phyloP scores from a whole-genome alignment of 1,284 basidiomycete genomes.

The Hemileia vastatrix region DNA sequence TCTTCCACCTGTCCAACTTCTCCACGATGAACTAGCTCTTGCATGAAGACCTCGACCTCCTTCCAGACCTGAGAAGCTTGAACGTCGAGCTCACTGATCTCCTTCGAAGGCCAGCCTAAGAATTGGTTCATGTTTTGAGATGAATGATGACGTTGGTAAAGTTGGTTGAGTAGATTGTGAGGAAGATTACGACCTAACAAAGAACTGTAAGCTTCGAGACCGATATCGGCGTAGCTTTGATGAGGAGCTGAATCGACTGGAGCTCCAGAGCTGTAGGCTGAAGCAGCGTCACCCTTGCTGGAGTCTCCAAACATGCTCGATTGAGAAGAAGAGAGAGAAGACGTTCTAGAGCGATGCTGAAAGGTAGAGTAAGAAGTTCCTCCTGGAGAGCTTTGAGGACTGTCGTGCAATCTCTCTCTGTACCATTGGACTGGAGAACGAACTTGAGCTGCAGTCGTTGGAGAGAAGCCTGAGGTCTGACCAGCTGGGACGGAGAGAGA shows the following conservation, averaged over 20 bases:
- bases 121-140: neutral
- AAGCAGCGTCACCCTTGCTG: neutral
- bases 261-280: neutral
- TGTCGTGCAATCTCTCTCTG: neutral
- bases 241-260: too few species aligned
- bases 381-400: neutral
- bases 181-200: neutral
- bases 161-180: neutral
- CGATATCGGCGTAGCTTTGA: too few species aligned
- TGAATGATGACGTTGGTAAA: neutral
- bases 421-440: neutral
- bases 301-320: neutral
- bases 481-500: too few species aligned
- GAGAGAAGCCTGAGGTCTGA: neutral
- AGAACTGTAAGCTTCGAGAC: too few species aligned
- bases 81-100: neutral
- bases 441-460: too few species aligned
- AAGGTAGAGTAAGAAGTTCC: neutral
- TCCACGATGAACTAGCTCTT: neutral
- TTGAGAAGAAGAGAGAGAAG: neutral
- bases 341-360: neutral
- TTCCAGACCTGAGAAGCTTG: neutral
- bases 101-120: neutral
- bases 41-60: neutral
- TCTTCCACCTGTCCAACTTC: neutral